Evolutionary conservation across 176 grass and related monocot genomes (phyloP).

Genomic region (Cenchrus americanus): DNA sequence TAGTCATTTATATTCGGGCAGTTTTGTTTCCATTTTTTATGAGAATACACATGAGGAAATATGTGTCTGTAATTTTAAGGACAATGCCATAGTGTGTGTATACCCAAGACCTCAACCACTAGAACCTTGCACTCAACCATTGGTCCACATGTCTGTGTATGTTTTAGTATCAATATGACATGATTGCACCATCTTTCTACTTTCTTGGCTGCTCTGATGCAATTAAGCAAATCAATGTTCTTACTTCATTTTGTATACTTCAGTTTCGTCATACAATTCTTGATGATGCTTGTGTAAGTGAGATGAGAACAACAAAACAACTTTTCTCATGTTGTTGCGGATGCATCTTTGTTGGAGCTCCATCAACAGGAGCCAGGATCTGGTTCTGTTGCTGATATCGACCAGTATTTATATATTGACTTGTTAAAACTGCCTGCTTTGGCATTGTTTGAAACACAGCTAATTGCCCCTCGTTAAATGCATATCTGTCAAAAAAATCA

Average conservation of each 20-base stretch:
- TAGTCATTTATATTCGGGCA: background rate
- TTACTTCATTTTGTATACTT: background rate
- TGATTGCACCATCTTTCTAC: slow-evolving; percentile 12
- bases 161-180: slow-evolving; percentile 7
- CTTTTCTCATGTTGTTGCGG: background rate
- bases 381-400: slow-evolving; percentile 10
- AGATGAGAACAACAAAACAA: slow-evolving; percentile 15
- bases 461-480: background rate
- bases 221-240: background rate
- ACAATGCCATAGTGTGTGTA: background rate
- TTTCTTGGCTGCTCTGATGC: slow-evolving; percentile 4
- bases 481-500: background rate
- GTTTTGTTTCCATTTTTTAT: background rate
- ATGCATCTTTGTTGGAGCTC: background rate
- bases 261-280: background rate
- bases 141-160: background rate
- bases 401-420: background rate
- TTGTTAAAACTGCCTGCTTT: background rate
- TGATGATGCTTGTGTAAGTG: background rate
- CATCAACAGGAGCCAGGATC: background rate
- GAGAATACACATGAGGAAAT: background rate
- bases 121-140: background rate
- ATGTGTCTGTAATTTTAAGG: background rate
- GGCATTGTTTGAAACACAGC: background rate
- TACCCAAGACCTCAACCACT: background rate